phyloP scores from a whole-genome alignment of 2,329 filamentous ascomycete species.

The Dichotomopilus funicola region DNA sequence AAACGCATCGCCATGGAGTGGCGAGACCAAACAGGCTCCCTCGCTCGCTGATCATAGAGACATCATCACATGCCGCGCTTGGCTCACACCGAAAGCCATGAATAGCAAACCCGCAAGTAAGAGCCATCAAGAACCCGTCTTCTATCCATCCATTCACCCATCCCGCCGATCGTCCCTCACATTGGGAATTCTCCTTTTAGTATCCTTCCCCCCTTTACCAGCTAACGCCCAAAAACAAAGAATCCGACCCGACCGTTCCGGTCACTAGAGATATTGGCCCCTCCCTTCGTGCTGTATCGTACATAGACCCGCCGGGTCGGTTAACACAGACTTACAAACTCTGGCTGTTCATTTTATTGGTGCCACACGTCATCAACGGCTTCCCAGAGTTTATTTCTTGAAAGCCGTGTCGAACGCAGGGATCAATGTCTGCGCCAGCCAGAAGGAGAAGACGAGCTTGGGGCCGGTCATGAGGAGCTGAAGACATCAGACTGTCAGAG shows the following conservation, averaged over 20 bases:
- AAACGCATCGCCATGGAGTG: not conserved
- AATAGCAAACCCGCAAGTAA: too few species aligned
- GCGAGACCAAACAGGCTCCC: not conserved
- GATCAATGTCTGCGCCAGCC: slow-evolving; percentile 96
- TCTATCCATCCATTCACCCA: not conserved
- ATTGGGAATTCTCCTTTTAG: slow-evolving; percentile 1
- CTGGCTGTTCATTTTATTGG: not conserved
- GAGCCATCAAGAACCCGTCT: too few species aligned
- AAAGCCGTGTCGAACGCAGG: slow-evolving; percentile 66
- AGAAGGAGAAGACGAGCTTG: slow-evolving; percentile 99
- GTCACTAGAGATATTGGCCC: not conserved
- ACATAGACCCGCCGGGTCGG: not conserved
- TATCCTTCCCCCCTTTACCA: not conserved
- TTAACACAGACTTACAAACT: not conserved
- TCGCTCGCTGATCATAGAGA: not conserved
- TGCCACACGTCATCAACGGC: not conserved
- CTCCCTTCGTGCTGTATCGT: not conserved
- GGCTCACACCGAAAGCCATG: too few species aligned
- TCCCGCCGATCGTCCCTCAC: slow-evolving; percentile 8
- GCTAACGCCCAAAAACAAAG: slow-evolving; percentile 10
- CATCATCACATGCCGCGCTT: too few species aligned
- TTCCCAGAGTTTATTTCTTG: slow-evolving; percentile 23
- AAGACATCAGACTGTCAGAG: slow-evolving; percentile 4
- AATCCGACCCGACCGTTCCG: slow-evolving; percentile 4
- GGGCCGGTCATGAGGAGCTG: slow-evolving; percentile 95